Conservation (phyloP, 768 basidiomycete genomes). For the Coprinopsis strossmayeri region DNA sequence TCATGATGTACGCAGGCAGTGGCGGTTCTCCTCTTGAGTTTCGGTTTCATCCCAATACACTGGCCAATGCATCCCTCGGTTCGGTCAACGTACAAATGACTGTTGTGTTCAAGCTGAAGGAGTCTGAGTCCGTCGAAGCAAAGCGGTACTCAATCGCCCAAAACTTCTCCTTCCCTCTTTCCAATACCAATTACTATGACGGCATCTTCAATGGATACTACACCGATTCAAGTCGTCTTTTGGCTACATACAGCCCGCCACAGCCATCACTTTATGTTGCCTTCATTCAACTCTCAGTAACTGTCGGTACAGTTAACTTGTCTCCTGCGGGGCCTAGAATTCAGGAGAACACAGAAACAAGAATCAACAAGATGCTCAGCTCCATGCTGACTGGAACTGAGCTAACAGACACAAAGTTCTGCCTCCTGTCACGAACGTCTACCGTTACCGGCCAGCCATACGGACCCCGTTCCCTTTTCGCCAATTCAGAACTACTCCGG, state of each 20-base stretch:
- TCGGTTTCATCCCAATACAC: neutral
- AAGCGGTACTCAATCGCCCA: neutral
- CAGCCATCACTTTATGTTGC: too few relatives aligned
- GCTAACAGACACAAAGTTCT: slow-evolving; percentile 9
- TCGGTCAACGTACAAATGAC: neutral
- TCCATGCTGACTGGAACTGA: neutral
- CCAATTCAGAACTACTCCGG: slow-evolving; percentile 1
- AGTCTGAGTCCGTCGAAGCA: neutral
- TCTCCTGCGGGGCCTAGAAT: neutral
- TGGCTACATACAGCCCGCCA: too few relatives aligned
- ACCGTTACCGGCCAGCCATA: neutral
- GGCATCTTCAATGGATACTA: too few relatives aligned
- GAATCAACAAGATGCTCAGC: neutral
- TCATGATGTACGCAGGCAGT: neutral
- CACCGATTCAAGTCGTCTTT: too few relatives aligned
- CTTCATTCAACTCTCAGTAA: neutral
- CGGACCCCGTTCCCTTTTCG: slow-evolving; percentile 1
- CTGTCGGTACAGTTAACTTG: neutral
- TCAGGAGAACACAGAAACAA: neutral
- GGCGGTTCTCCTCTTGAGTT: neutral
- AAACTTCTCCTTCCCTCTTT: neutral
- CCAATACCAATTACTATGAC: neutral
- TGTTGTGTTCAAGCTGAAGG: neutral
- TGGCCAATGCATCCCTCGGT: neutral
- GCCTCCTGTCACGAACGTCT: slow-evolving; percentile 7